Conservation (phyloP, 306 rosid genomes). For the Dryas octopetala region DNA sequence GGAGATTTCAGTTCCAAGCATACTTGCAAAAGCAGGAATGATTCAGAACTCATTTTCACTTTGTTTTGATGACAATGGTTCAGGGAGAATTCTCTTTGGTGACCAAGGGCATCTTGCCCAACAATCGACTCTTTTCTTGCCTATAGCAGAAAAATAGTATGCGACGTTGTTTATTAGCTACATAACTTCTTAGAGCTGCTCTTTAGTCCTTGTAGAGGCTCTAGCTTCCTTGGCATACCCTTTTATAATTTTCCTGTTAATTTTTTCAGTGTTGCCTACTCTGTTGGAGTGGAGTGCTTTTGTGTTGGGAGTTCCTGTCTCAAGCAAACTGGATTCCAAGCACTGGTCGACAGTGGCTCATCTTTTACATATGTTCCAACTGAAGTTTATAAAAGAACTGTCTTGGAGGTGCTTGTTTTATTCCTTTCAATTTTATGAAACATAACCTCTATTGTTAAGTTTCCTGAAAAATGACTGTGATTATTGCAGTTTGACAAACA, state of each 20-base stretch:
- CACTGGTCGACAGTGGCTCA: conserved; percentile 55
- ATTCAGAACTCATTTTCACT: conserved; percentile 52
- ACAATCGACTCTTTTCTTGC: conserved; percentile 54
- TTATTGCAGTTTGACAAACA: conserved; percentile 56
- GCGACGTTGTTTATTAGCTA: conserved; percentile 11
- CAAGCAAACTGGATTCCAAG: conserved; percentile 39
- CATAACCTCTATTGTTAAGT: conserved; percentile 1
- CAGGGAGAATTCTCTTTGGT: conserved; percentile 69
- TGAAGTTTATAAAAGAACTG: conserved; percentile 39
- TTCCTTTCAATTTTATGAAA: conserved; percentile 4
- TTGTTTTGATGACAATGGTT: conserved; percentile 50
- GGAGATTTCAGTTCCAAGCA: conserved; percentile 58
- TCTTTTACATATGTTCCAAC: conserved; percentile 62
- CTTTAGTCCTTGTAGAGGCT: neutral
- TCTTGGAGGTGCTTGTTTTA: conserved; percentile 42
- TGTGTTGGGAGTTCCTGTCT: conserved; percentile 57
- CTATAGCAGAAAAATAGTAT: conserved; percentile 41
- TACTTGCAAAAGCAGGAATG: conserved; percentile 61
- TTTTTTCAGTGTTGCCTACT: conserved; percentile 39
- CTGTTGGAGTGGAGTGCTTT: conserved; percentile 50
- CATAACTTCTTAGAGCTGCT: neutral
- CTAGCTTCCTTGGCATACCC: neutral
- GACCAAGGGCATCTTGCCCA: conserved; percentile 51
- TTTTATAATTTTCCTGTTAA: neutral
- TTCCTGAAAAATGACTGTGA: conserved; percentile 21